A percentile compares a stretch with the other conserved stretches of the same genome.
Conservation (phyloP, 1,284 basidiomycete genomes). For the Sanghuangporus weigelae region DNA sequence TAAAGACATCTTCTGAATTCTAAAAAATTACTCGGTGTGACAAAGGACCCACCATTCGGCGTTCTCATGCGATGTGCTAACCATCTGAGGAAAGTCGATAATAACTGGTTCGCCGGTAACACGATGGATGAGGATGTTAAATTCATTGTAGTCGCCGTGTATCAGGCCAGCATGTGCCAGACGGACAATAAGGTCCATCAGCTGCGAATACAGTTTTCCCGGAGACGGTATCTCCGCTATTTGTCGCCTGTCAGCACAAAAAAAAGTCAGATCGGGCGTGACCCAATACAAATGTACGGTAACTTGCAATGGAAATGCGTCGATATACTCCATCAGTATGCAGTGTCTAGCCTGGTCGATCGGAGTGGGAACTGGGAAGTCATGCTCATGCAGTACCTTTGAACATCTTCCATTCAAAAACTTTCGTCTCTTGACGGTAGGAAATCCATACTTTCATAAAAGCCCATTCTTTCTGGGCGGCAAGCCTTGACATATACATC, state of each 20-base stretch:
- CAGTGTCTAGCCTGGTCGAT: constrained; percentile 95
- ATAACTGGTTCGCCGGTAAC: constrained; percentile 83
- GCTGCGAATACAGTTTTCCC: constrained; percentile 83
- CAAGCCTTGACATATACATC: constrained; percentile 99
- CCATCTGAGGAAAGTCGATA: constrained; percentile 99
- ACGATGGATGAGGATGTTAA: constrained; percentile 92
- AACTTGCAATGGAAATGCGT: constrained; percentile 88
- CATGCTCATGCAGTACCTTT: constrained; percentile 89
- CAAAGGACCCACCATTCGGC: constrained; percentile 79
- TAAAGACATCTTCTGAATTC: constrained; percentile 28
- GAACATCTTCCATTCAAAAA: constrained; percentile 1
- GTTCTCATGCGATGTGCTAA: constrained; percentile 94
- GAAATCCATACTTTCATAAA: constrained; percentile 84
- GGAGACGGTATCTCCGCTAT: constrained; percentile 80
- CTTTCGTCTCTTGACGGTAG: not conserved
- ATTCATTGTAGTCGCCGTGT: constrained; percentile 99
- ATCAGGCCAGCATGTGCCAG: constrained; percentile 92
- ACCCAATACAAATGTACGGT: not conserved
- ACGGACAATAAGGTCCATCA: constrained; percentile 96
- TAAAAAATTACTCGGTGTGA: constrained; percentile 18
- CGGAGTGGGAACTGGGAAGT: constrained; percentile 90
- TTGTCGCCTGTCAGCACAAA: constrained; percentile 62
- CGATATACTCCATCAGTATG: constrained; percentile 93
- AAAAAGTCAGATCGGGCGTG: not conserved
- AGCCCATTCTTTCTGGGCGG: constrained; percentile 96